Evolutionary conservation across 306 rosid genomes (phyloP), one percentile per base, ranked within the genome.

Genomic region (Fragaria iinumae): DNA sequence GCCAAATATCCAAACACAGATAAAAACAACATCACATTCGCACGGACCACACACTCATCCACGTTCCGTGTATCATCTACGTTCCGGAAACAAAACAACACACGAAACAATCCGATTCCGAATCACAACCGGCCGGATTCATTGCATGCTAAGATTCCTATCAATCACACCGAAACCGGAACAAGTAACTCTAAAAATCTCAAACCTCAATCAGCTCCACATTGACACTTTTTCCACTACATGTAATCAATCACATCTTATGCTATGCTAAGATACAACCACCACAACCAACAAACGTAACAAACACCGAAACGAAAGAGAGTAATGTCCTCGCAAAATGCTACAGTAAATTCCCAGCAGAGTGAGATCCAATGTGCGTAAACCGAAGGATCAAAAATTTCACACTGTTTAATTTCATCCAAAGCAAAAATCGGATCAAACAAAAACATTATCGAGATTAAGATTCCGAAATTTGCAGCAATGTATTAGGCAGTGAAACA

Each of bases 401-500:
- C 43, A 36, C 16, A 44, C 0, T 1, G 47, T 36, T 66, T 20
- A 27, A 69, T 48, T 56, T 50, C 39, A 34, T 70, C 17, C 39
- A 39, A 41, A 73, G 11, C 49, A n/a, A 64, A 72, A 32, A 21
- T 49, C 8, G 4, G 13, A 69, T 44, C 32, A 56, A 32, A 48
- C 7, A 2, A 52, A 39, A 45, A 53, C 10, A 1, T 10, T 12
- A 4, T 7, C 13, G n/a, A 7, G 73, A 57, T 38, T 25, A 32
- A 34, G 62, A 66, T 60, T 34, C 11, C n/a, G 34, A 21, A 13
- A 11, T 9, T 1, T 36, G 77, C 43, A 74, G 25, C 87, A 80
- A 87, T 82, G 93, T 78, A 59, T 23, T 74, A 89, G 90, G 89
- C 77, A 76, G 17, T 17, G 74, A 80, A 44, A 64, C 68, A 77